Evolutionary conservation across 208 protist species (phyloP).

Genomic region (Leishmania mexicana): DNA sequence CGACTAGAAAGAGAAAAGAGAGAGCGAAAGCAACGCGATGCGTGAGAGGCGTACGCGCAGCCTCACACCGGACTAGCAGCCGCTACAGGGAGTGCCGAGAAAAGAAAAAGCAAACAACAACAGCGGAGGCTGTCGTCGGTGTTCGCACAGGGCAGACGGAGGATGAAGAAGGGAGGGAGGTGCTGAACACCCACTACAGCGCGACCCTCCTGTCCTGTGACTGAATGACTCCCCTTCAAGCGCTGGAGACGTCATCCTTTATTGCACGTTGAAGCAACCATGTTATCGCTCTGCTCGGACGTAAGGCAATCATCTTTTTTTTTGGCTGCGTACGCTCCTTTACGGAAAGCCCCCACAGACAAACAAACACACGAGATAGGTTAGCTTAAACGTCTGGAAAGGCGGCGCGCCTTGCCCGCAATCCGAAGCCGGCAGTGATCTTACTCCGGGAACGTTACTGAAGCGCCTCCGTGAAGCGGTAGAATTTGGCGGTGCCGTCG

Average conservation of each 20-base stretch:
- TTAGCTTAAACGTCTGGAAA: constrained; percentile 9
- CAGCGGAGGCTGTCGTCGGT: background rate
- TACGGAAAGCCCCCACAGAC: background rate
- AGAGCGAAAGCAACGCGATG: background rate
- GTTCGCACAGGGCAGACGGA: background rate
- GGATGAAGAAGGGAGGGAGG: background rate
- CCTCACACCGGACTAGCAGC: background rate
- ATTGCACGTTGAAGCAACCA: background rate
- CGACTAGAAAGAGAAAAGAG: too few species aligned
- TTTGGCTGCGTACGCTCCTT: background rate
- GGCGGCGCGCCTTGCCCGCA: background rate
- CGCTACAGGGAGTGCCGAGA: background rate
- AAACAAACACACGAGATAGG: background rate
- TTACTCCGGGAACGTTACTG: background rate
- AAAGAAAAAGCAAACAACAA: background rate
- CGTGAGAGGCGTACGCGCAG: background rate
- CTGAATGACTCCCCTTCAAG: background rate
- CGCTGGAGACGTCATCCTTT: background rate
- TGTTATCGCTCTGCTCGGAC: background rate
- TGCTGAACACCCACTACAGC: background rate
- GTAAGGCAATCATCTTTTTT: background rate
- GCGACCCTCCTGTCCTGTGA: background rate
- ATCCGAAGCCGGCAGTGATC: background rate
- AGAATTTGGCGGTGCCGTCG: constrained; percentile 75
- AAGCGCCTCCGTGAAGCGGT: constrained; percentile 25